A percentile compares a stretch with the other conserved stretches of the same genome.
Conservation (phyloP, 345 rosid genomes). For the Microcos paniculata region DNA sequence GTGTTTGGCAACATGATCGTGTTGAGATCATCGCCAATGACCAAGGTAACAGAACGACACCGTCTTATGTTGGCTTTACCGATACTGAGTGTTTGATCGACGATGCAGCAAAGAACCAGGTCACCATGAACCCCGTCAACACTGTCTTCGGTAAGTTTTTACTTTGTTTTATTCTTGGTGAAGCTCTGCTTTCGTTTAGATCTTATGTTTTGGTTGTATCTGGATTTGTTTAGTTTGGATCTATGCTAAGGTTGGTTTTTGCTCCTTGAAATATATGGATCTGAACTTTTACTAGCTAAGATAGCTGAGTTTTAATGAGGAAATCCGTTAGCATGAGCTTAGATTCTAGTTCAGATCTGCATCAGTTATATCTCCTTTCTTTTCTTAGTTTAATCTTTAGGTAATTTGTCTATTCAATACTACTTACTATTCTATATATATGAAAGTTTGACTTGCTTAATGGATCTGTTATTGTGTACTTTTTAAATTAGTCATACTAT, state of each 20-base stretch:
- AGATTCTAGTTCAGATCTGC: neutral
- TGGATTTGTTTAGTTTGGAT: neutral
- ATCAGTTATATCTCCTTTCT: no score
- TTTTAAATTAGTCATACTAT: neutral
- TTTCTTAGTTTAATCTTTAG: neutral
- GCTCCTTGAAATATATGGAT: neutral
- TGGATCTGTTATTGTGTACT: neutral
- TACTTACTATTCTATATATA: neutral
- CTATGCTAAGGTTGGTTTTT: neutral
- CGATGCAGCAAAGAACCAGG: constrained; percentile 83
- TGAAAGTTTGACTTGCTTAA: neutral
- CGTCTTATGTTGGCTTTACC: constrained; percentile 64
- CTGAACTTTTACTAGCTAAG: neutral
- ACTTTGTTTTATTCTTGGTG: neutral
- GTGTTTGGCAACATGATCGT: constrained; percentile 82
- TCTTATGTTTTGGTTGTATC: constrained; percentile 23
- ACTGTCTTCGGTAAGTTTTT: constrained; percentile 62
- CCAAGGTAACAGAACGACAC: constrained; percentile 74
- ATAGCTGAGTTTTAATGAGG: neutral
- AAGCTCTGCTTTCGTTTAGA: neutral
- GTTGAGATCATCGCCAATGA: constrained; percentile 80
- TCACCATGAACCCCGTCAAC: constrained; percentile 73
- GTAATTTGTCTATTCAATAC: neutral
- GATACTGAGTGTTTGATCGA: constrained; percentile 74
- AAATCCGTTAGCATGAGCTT: neutral